These are phyloP conservation scores for Penicillium decumbens DNA, from an alignment of 2,329 filamentous ascomycete genomes.

Conservation along the genomic window DNA sequence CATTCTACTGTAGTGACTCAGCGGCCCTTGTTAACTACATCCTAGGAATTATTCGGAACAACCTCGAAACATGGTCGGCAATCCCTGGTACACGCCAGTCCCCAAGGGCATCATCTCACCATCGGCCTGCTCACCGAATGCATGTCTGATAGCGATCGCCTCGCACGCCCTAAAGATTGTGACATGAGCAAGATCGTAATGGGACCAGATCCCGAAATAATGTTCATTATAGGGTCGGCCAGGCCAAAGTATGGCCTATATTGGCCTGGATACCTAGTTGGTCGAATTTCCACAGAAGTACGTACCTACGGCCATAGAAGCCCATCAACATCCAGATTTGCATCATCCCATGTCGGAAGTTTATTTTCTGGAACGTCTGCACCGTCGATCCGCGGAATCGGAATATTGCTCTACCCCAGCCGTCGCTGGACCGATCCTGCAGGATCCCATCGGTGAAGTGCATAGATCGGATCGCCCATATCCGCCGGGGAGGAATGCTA, in stretches of 20 bases:
- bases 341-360: neutral
- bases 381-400: slow-evolving; percentile 2
- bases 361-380: neutral
- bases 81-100: neutral
- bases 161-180: neutral
- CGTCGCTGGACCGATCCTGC: slow-evolving; percentile 6
- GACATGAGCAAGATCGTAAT: neutral
- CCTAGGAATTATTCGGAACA: neutral
- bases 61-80: neutral
- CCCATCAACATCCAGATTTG: neutral
- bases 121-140: neutral
- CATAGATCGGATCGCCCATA: slow-evolving; percentile 1
- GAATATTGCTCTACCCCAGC: slow-evolving; percentile 2
- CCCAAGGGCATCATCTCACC: neutral
- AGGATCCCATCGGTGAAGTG: neutral
- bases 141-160: neutral
- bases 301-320: neutral
- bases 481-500: slow-evolving; percentile 13
- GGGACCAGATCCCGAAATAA: neutral
- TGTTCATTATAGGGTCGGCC: neutral
- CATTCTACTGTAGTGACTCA: neutral
- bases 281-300: neutral
- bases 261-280: neutral
- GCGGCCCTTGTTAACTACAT: neutral
- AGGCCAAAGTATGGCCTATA: neutral